Conservation (phyloP, 192 early-diverging fungal species). For the Linnemannia zychae region DNA sequence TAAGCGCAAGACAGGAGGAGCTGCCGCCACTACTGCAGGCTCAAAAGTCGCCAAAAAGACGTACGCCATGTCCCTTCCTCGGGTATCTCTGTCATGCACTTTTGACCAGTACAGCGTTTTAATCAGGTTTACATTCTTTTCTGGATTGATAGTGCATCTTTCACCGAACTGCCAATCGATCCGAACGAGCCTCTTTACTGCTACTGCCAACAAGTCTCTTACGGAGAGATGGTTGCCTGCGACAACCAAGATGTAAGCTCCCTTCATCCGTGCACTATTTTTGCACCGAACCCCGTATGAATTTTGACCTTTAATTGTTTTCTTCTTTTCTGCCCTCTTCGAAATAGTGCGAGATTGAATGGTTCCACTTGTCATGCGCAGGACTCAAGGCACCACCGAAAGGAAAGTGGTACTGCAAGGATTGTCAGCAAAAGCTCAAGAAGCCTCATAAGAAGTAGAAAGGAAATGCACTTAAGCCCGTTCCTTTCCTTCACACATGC, state of each 20-base stretch:
- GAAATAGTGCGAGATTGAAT: conserved; percentile 91
- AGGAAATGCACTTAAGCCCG: too few relatives aligned
- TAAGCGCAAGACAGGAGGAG: conserved; percentile 33
- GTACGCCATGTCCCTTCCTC: conserved; percentile 16
- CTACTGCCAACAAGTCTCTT: conserved; percentile 95
- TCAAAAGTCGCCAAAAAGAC: conserved; percentile 46
- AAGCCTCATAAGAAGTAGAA: conserved; percentile 63
- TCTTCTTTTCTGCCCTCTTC: too few relatives aligned
- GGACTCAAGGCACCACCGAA: conserved; percentile 89
- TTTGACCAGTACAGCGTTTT: not conserved
- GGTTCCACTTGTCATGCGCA: conserved; percentile 98
- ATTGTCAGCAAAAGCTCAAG: conserved; percentile 76
- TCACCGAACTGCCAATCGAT: conserved; percentile 86
- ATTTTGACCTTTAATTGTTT: not conserved
- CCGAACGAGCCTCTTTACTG: conserved; percentile 98
- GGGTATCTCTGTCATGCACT: not conserved
- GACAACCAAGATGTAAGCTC: conserved; percentile 86
- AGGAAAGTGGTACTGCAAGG: conserved; percentile 96
- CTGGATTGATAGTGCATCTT: conserved; percentile 21
- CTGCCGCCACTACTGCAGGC: conserved; percentile 7
- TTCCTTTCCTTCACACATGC: not conserved
- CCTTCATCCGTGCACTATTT: not conserved
- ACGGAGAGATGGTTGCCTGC: conserved; percentile 98
- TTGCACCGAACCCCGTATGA: not conserved
- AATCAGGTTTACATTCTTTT: not conserved